A percentile compares a stretch with the other conserved stretches of the same genome.
These are phyloP conservation scores for Komagataella populi DNA, from an alignment of 805 yeast genomes.

Conservation along the genomic window DNA sequence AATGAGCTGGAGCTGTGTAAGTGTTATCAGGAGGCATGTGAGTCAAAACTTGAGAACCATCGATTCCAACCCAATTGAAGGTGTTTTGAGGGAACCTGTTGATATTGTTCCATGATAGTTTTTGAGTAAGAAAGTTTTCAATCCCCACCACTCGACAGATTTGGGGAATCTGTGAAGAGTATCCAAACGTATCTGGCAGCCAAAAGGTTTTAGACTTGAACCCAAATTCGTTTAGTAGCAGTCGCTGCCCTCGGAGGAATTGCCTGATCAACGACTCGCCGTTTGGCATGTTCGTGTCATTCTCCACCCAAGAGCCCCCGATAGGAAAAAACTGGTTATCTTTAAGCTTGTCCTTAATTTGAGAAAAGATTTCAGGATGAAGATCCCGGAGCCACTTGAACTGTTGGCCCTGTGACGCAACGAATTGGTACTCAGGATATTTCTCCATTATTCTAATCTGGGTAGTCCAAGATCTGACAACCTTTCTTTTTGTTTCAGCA, in stretches of 20 bases:
- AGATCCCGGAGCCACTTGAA: slow-evolving; percentile 82
- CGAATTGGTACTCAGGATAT: slow-evolving; percentile 89
- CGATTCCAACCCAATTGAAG: slow-evolving; percentile 91
- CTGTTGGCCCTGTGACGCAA: slow-evolving; percentile 93
- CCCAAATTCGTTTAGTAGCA: slow-evolving; percentile 71
- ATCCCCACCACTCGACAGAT: slow-evolving; percentile 80
- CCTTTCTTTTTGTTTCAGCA: slow-evolving; percentile 87
- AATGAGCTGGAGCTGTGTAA: slow-evolving; percentile 85
- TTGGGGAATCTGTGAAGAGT: slow-evolving; percentile 91
- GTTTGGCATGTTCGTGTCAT: slow-evolving; percentile 90
- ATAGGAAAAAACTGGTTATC: slow-evolving; percentile 75
- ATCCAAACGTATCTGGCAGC: slow-evolving; percentile 97
- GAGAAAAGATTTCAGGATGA: slow-evolving; percentile 67
- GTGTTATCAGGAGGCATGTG: slow-evolving; percentile 99
- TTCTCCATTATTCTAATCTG: slow-evolving; percentile 74
- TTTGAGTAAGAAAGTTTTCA: slow-evolving; percentile 79
- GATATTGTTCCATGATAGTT: slow-evolving; percentile 92
- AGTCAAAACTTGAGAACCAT: slow-evolving; percentile 83
- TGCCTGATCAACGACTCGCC: slow-evolving; percentile 89
- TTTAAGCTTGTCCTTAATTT: slow-evolving; percentile 50
- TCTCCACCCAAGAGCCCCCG: slow-evolving; percentile 98
- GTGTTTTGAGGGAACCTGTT: slow-evolving; percentile 82
- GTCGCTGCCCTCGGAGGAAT: slow-evolving; percentile 81
- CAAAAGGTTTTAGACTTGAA: slow-evolving; percentile 65
- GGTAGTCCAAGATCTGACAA: slow-evolving; percentile 91